A percentile compares a stretch with the other conserved stretches of the same genome.
Evolutionary conservation across 2,329 filamentous ascomycete species (phyloP).

Genomic region (Colletotrichum noveboracense): DNA sequence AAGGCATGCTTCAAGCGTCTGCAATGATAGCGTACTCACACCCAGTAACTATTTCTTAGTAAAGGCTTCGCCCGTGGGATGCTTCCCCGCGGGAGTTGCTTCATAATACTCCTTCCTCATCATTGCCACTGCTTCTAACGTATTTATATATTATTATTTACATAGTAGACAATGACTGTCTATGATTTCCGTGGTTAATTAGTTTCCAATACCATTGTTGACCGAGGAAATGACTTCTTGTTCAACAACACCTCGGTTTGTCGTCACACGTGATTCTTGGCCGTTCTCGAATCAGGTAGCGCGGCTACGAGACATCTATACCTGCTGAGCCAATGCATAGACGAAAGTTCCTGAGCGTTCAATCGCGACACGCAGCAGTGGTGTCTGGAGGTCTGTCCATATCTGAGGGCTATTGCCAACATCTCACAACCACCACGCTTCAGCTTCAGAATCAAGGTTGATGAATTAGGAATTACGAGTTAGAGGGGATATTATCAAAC

Average conservation of each 20-base stretch:
- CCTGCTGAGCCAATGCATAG: fast-evolving
- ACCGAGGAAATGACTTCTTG: too few species aligned
- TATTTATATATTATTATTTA: not conserved
- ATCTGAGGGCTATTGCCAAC: fast-evolving
- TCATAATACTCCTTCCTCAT: not conserved
- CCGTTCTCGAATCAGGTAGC: fast-evolving
- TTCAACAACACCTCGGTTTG: too few species aligned
- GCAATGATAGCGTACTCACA: too few species aligned
- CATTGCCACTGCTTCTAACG: not conserved
- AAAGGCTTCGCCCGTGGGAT: too few species aligned
- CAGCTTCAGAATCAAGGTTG: not conserved
- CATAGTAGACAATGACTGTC: not conserved
- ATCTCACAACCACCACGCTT: fast-evolving
- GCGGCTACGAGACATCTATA: not conserved
- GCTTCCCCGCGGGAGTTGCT: too few species aligned
- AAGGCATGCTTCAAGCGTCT: too few species aligned
- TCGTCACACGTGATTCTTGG: too few species aligned
- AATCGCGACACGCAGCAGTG: fast-evolving
- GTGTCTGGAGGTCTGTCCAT: fast-evolving
- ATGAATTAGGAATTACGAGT: not conserved
- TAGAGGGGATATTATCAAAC: not conserved
- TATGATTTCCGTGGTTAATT: fast-evolving
- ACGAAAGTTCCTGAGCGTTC: fast-evolving
- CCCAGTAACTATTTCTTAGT: too few species aligned
- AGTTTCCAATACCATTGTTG: fast-evolving